Conservation (phyloP, 345 rosid species). For the Punica granatum region DNA sequence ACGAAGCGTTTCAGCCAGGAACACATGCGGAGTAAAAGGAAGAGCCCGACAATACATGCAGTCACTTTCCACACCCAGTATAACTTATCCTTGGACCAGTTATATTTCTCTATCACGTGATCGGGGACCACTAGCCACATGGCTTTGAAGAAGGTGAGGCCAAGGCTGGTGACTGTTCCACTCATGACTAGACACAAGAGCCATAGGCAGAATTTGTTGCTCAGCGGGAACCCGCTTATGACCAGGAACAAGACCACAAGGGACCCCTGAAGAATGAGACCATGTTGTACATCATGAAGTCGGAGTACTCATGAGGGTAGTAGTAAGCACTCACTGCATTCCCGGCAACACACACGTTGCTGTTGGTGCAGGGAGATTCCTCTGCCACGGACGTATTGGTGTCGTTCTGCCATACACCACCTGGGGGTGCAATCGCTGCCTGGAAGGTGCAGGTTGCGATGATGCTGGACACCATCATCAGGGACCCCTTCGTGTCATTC, state of each 20-base stretch:
- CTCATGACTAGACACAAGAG: not conserved
- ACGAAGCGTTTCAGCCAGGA: not conserved
- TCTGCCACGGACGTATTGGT: too few species aligned
- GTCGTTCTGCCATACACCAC: slow-evolving; percentile 4
- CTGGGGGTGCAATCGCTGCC: not conserved
- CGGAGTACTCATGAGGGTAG: not conserved
- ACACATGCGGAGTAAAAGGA: not conserved
- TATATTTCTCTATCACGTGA: not conserved
- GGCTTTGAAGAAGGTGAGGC: not conserved
- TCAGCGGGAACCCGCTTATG: not conserved
- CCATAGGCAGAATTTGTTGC: not conserved
- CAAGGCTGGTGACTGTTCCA: not conserved
- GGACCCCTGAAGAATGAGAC: not conserved
- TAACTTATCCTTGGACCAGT: not conserved
- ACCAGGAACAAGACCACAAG: not conserved
- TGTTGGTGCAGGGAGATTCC: too few species aligned
- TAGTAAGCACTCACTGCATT: not conserved
- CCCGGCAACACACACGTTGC: not conserved
- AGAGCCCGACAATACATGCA: not conserved
- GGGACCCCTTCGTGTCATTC: not conserved
- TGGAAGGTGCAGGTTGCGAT: slow-evolving; percentile 2
- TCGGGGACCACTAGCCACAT: not conserved
- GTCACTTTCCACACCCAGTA: not conserved
- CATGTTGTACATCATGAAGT: not conserved
- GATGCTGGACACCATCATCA: slow-evolving; percentile 2